Evolutionary conservation across 176 grass and related monocot genomes (phyloP).

Genomic region (Aegilops umbellulata): DNA sequence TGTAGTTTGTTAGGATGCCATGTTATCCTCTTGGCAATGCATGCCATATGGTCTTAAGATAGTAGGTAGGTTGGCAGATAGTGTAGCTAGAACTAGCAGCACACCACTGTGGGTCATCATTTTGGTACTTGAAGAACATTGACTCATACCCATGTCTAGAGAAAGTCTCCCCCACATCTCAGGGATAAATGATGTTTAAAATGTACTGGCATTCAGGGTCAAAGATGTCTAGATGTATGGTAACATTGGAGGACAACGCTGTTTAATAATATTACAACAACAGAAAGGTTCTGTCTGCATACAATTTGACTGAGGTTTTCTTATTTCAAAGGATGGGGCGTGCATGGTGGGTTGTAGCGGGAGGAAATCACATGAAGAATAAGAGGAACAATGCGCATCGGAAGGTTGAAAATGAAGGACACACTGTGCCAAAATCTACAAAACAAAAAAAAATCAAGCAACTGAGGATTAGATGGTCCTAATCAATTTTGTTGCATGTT

Average conservation of each 20-base stretch:
- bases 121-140: slow-evolving; percentile 73
- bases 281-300: neutral
- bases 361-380: too few species aligned
- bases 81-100: slow-evolving; percentile 53
- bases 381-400: too few species aligned
- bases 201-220: neutral
- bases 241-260: neutral
- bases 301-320: neutral
- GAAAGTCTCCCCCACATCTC: slow-evolving; percentile 19
- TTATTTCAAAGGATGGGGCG: neutral
- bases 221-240: slow-evolving; percentile 5
- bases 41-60: slow-evolving; percentile 37
- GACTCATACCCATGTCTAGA: slow-evolving; percentile 36
- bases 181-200: slow-evolving; percentile 3
- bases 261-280: neutral
- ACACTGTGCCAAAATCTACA: too few species aligned
- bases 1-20: slow-evolving; percentile 56
- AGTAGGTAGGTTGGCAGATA: slow-evolving; percentile 41
- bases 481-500: too few species aligned
- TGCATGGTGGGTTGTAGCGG: neutral
- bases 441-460: too few species aligned
- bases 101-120: slow-evolving; percentile 51
- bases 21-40: slow-evolving; percentile 49
- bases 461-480: too few species aligned
- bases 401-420: too few species aligned